Evolutionary conservation across 2,329 filamentous ascomycete genomes (phyloP).

Genomic region (Pseudogymnoascus sp.): DNA sequence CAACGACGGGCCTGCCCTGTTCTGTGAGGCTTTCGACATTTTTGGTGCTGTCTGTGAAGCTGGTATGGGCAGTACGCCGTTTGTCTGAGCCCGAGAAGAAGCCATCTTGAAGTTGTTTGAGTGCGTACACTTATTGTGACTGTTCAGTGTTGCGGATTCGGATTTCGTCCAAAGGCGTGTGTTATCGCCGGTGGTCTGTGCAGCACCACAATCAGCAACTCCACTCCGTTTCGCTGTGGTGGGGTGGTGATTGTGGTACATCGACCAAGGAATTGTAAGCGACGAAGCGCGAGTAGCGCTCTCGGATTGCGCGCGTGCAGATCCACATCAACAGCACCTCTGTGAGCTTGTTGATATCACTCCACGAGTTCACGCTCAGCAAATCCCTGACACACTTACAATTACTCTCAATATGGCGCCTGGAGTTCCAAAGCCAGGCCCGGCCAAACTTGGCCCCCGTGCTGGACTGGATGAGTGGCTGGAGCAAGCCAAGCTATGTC

Average conservation of each 20-base stretch:
- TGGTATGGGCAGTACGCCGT: slow-evolving; percentile 48
- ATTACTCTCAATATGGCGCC: slow-evolving; percentile 13
- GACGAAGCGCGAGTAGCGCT: slow-evolving; percentile 11
- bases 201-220: slow-evolving; percentile 7
- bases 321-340: slow-evolving; percentile 10
- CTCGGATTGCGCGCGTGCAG: slow-evolving; percentile 9
- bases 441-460: slow-evolving; percentile 75
- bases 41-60: slow-evolving; percentile 40
- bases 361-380: slow-evolving; percentile 8
- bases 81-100: slow-evolving; percentile 34
- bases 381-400: not conserved
- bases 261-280: slow-evolving; percentile 7
- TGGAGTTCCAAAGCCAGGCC: slow-evolving; percentile 78
- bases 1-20: slow-evolving; percentile 52
- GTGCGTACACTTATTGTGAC: not conserved
- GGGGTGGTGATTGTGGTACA: not conserved
- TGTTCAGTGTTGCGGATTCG: not conserved
- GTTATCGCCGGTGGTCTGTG: slow-evolving; percentile 10
- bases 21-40: slow-evolving; percentile 34
- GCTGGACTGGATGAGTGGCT: slow-evolving; percentile 94
- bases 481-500: slow-evolving; percentile 92
- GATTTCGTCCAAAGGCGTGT: not conserved
- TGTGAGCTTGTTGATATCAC: not conserved
- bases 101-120: not conserved
- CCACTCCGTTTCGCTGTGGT: not conserved